Evolutionary conservation across 331 rosid genomes (phyloP), one percentile per base, ranked within the genome.

Genomic region (Erythrophleum ivorense): DNA sequence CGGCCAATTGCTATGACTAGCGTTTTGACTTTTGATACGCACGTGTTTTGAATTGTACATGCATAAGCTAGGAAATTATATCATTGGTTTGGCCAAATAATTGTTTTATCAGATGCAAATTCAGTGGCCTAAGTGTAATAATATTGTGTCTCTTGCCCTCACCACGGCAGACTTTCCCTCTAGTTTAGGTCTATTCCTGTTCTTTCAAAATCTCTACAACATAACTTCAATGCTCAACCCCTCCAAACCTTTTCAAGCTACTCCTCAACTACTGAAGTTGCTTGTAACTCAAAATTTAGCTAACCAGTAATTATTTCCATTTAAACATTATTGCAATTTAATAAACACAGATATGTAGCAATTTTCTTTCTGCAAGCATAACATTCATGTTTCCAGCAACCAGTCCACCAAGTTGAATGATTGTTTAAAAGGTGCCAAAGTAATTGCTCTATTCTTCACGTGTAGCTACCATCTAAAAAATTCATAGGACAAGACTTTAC

Each of bases 391-490:
- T 4, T 53, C 59, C 21, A 53, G 21, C 53, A 62, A 40, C 55
- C 64, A 53, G 38, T 55, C 72, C 69, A 52, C 53, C 63, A 72
- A 71, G 62, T 40, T 71, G 82, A 15, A 78, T 40, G 21, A 41
- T 41, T 49, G 40, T 52, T 36, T 13, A 14, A 52, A 13, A 52
- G 6, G 57, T 13, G 57, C 12, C n/a, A 13, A 14, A 52, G 19
- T 5, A 4, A 3, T 15, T 52, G 57, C 57, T 0, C 57, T 52
- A 36, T 36, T 36, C 40, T 36, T 36, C 40, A 36, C 3, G 40
- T 36, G 40, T 4, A 52, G 15, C 24, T 71, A 52, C 57, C 7
- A 49, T 54, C 10, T 0, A 15, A 8, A 76, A 77, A 69, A 49
- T 24, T 24, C 29, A 24, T 24, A 24, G 29, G 29, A 24, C 53